phyloP scores from a whole-genome alignment of 1,284 basidiomycete species.

The Agaricales sp. region DNA sequence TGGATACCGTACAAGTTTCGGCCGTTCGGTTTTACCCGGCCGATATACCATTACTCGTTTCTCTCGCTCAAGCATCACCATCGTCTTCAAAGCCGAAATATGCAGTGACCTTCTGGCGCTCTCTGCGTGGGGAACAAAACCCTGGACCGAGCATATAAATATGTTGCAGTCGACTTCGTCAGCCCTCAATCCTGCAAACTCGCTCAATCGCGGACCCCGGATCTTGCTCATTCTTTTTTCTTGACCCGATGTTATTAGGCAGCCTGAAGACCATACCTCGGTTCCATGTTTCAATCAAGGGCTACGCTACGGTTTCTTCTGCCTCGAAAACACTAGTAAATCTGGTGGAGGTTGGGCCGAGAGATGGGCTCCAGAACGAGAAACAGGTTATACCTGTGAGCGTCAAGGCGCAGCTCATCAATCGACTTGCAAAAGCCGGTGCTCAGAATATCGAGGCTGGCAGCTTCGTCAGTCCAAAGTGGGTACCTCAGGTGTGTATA shows the following conservation, averaged over 20 bases:
- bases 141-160: too few relatives aligned
- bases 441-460: slow-evolving; percentile 76
- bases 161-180: too few relatives aligned
- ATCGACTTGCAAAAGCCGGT: slow-evolving; percentile 65
- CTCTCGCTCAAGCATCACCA: too few relatives aligned
- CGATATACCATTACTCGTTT: too few relatives aligned
- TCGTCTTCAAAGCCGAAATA: too few relatives aligned
- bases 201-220: too few relatives aligned
- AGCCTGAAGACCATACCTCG: background rate
- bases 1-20: too few relatives aligned
- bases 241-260: background rate
- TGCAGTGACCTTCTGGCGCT: too few relatives aligned
- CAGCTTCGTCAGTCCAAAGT: slow-evolving; percentile 88
- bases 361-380: slow-evolving; percentile 94
- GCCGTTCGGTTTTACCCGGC: too few relatives aligned
- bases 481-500: slow-evolving; percentile 80
- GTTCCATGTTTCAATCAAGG: background rate
- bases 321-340: slow-evolving; percentile 30
- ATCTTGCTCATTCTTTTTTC: background rate
- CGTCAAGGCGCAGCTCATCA: slow-evolving; percentile 77
- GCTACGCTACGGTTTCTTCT: background rate
- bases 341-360: slow-evolving; percentile 88
- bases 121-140: too few relatives aligned
- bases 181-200: too few relatives aligned
- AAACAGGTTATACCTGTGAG: slow-evolving; percentile 62